Evolutionary conservation across 768 basidiomycete species (phyloP), one percentile per base, ranked within the genome.

Genomic region (Rhodosporidiobolus odoratus): DNA sequence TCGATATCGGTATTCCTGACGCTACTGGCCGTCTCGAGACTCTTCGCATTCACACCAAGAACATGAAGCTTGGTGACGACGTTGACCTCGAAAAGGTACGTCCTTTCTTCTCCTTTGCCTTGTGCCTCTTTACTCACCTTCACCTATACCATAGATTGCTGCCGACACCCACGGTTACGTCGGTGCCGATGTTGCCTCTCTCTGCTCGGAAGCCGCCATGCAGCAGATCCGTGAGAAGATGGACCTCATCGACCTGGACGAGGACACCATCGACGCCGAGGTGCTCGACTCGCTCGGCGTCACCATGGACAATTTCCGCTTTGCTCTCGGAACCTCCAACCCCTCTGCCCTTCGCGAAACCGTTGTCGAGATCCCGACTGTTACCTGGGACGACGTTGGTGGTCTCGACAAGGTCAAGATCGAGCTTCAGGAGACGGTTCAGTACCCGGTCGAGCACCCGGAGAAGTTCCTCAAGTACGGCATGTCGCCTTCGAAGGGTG

Each of bases 391-490:
- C 87, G 96, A 99, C 77, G 88, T 99, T 78, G 96, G 96, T 87
- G 96, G 96, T 82, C 86, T 99, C 82, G 94, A 96, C 69, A 98
- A 98, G 82, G 96, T 99, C 89, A 98, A 99, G 84, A 87, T 86
- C 82, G 96, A 99, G 82, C 84, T 99, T 63, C 96, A 99, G 80
- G 96, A 99, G 83, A 99, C 96, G 17, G 95, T 99, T 1, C 95
- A 98, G 79, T 99, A 99, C 84, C 96, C 96, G 62, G 96, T 98
- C 81, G 96, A 99, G 81, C 96, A 98, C 79, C 96, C 96, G 71
- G 96, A 99, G 80, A 99, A 99, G 84, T 99, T 98, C 92, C 85
- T 99, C 89, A 99, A 99, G 84, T 99, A 99, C 78, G 96, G 96
- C 76, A 98, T 99, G 96, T 92, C 92, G 35, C 95, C 96, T 8